Evolutionary conservation across 306 rosid genomes (phyloP), one percentile per base, ranked within the genome.

Genomic region (Gastrolobium bilobum): DNA sequence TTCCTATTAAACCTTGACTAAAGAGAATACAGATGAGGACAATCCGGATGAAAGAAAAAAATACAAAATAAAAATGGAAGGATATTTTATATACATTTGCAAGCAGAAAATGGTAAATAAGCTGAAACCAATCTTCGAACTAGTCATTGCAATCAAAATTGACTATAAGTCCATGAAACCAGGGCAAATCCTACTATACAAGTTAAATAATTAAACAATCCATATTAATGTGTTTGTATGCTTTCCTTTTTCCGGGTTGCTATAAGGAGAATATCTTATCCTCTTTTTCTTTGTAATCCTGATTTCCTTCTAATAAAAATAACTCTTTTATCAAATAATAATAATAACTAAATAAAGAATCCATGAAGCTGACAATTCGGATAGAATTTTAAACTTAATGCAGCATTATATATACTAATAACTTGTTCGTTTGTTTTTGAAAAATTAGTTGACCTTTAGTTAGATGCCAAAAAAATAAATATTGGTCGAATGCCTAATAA

Each of bases 401-500:
- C 37, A 38, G 15, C 61, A 14, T 33, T 40, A 39, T 63, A 56
- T 69, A 40, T 59, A 70, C 33, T 46, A 13, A 30, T 30, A 31
- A 4, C 59, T 37, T n/a, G 8, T 52, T 63, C 6, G 14, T 63
- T 44, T n/a, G 42, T 75, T 50, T 26, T 40, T 51, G 7, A 29
- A 81, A 37, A 4, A 47, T 72, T 73, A 20, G 53, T 6, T 68
- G 46, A 42, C 31, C 20, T 34, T 34, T 68, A 76, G 43, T 46
- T 69, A 59, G 58, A 66, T 44, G 59, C 59, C 40, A 52, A 30
- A 57, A 40, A 81, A 58, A 79, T 37, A 6, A 33, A 51, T 70
- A 33, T n/a, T 58, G 34, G 29, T 71, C 40, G 54, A 52, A 57
- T 68, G 75, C 37, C 54, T 60, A 7, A 42, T 38, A 54, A 79